Percentiles rank a stretch among this genome's conserved stretches.
phyloP scores from a whole-genome alignment of 352 stramenopile genomes.

The Blastocystis sp. region DNA sequence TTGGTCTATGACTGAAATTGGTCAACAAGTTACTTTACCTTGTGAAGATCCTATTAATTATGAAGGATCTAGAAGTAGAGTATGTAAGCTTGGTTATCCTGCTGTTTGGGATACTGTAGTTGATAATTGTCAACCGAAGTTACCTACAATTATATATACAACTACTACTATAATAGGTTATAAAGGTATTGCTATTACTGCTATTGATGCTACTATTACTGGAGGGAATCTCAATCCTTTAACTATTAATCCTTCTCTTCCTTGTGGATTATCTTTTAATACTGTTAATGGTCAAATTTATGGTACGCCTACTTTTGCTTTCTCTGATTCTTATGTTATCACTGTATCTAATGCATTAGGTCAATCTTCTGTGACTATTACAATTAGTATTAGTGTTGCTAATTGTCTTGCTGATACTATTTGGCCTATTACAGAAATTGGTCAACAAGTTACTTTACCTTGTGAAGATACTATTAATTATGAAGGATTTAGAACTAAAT shows the following conservation, averaged over 20 bases:
- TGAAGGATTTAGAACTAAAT: conserved; percentile 3
- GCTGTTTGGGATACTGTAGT: conserved; percentile 3
- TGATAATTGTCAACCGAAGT: conserved; percentile 14
- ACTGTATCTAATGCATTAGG: conserved; percentile 13
- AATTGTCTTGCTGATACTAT: conserved; percentile 7
- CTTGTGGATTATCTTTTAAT: conserved; percentile 12
- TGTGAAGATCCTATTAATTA: conserved; percentile 3
- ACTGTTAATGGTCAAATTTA: conserved; percentile 11
- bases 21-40: conserved; percentile 12
- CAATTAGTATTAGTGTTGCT: conserved; percentile 11
- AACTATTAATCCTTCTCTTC: conserved; percentile 8
- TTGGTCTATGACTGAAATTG: conserved; percentile 22
- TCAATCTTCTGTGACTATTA: conserved; percentile 13
- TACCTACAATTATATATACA: conserved; percentile 15
- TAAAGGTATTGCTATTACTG: conserved; percentile 24
- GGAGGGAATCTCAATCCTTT: conserved; percentile 1
- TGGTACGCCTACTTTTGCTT: conserved; percentile 11
- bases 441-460: conserved; percentile 5
- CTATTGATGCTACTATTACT: conserved; percentile 19
- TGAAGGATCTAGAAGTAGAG: conserved; percentile 5
- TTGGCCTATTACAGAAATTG: conserved; percentile 17
- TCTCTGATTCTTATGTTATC: neutral
- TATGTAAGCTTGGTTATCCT: conserved; percentile 10
- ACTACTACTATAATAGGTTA: conserved; percentile 13
- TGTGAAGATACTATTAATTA: conserved; percentile 15